These are phyloP conservation scores for Neocucurbitaria cava DNA, from an alignment of 2,329 filamentous ascomycete genomes.

Conservation along the genomic window DNA sequence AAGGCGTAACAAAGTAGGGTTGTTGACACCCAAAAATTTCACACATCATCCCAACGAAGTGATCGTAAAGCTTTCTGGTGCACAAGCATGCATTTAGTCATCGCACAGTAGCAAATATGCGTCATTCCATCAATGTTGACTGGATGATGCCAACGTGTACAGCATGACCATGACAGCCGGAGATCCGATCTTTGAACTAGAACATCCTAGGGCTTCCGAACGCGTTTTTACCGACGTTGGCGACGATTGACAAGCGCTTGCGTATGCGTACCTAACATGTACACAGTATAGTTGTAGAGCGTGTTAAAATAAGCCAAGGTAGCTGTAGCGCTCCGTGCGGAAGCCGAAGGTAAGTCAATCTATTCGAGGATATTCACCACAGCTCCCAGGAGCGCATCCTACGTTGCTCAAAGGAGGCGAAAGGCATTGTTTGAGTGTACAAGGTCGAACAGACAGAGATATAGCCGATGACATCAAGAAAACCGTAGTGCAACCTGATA, in stretches of 20 bases:
- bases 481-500: slow-evolving; percentile 19
- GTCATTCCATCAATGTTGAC: slow-evolving; percentile 9
- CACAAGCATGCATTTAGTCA: slow-evolving; percentile 26
- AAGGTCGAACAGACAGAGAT: slow-evolving; percentile 18
- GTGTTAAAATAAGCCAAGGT: slow-evolving; percentile 16
- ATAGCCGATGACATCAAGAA: slow-evolving; percentile 23
- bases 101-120: background rate
- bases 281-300: slow-evolving; percentile 17
- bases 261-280: slow-evolving; percentile 20
- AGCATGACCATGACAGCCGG: slow-evolving; percentile 25
- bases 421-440: background rate
- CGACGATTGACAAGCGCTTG: slow-evolving; percentile 15
- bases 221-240: slow-evolving; percentile 12
- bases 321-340: slow-evolving; percentile 16
- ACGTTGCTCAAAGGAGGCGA: background rate
- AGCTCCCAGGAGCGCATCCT: background rate
- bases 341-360: slow-evolving; percentile 13
- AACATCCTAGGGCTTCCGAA: slow-evolving; percentile 22
- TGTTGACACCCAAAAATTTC: slow-evolving; percentile 23
- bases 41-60: slow-evolving; percentile 17
- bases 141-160: slow-evolving; percentile 16
- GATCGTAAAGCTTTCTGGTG: slow-evolving; percentile 17
- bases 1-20: slow-evolving; percentile 13
- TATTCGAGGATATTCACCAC: background rate
- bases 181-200: slow-evolving; percentile 16